Base-by-base conservation (phyloP, 768 basidiomycete species). In the Lactarius sp. region DNA sequence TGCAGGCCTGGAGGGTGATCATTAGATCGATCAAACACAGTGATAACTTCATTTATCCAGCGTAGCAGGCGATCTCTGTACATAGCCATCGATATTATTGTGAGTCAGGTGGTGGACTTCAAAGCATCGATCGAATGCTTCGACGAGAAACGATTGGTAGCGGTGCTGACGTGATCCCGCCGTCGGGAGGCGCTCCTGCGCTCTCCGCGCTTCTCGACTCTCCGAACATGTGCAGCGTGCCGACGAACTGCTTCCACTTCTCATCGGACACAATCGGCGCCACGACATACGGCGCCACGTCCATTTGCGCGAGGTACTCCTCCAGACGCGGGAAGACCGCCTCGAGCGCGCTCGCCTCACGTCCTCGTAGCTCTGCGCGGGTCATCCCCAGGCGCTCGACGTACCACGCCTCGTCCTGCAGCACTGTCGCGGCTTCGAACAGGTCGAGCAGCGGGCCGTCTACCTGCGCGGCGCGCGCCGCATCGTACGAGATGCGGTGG, bases 321-420 rank as follows among this genome's bases (percentile, higher is more conserved):
- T 68, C 70, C 7, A 71, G 56, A 39, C 53, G 58, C 1, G 68
- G 68, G 13, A 73, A 66, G 33, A 71, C 69, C 10, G 63, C 65
- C 42, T 71, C 70, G 42, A 68, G 31, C 52, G 73, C 71, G 20
- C 55, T 50, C 0, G 60, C 65, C 63, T 70, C 71, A 58, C 70
- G 59, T 47, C 67, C 64, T 12, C 60, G 77, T 67, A 86, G 83
- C 10, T 72, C 72, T 59, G 77, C 73, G n/a, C 84, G 77, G 16
- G 77, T 74, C 52, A 86, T 68, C 3, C 79, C 77, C 20, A 73
- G 79, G 64, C 80, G 72, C 70, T 86, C 85, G 33, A 79, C 76
- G 69, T 84, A 85, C 84, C 84, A 86, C 7, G 83, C 81, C 44
- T 81, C 74, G 65, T 85, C 83, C 65, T 78, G 78, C 60, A 80